Percentiles rank a stretch among this genome's conserved stretches.
Conservation (phyloP, 805 yeast genomes). For the Diddensiella santjacobensis region DNA sequence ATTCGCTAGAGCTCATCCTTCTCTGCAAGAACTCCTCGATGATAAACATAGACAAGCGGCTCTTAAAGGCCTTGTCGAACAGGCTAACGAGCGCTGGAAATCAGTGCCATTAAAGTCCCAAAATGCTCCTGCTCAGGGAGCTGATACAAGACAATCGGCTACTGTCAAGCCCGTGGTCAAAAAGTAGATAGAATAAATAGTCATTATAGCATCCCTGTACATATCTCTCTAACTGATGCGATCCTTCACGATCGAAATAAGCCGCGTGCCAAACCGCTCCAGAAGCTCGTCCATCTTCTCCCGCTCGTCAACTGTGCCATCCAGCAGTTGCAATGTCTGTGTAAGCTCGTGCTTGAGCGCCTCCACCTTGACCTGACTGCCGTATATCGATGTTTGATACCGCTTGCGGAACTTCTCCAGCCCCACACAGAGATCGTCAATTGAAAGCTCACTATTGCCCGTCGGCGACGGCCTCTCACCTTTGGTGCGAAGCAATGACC, state of each 20-base stretch:
- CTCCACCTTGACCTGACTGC: slow-evolving; percentile 12
- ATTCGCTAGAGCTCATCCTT: slow-evolving; percentile 59
- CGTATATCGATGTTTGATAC: slow-evolving; percentile 5
- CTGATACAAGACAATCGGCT: background rate
- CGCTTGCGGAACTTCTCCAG: slow-evolving; percentile 13
- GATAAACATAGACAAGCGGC: slow-evolving; percentile 56
- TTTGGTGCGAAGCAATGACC: slow-evolving; percentile 2
- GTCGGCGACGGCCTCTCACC: slow-evolving; percentile 5
- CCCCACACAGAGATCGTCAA: slow-evolving; percentile 10
- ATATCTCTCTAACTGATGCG: background rate
- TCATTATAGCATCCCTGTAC: no score
- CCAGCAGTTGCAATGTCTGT: slow-evolving; percentile 15
- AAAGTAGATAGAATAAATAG: no score
- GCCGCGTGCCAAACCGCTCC: slow-evolving; percentile 25
- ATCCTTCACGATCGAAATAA: slow-evolving; percentile 15
- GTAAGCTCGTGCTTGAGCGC: slow-evolving; percentile 16
- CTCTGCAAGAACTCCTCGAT: slow-evolving; percentile 53
- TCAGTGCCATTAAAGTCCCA: slow-evolving; percentile 9
- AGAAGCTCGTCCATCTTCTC: slow-evolving; percentile 18
- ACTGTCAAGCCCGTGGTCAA: background rate
- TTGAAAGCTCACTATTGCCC: background rate
- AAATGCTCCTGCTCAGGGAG: background rate
- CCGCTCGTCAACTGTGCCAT: slow-evolving; percentile 7
- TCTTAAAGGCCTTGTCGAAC: slow-evolving; percentile 48
- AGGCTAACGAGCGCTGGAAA: slow-evolving; percentile 38